A percentile compares a stretch with the other conserved stretches of the same genome.
Conservation (phyloP, 2,329 filamentous ascomycete species). For the Aspergillus brunneoviolaceus region DNA sequence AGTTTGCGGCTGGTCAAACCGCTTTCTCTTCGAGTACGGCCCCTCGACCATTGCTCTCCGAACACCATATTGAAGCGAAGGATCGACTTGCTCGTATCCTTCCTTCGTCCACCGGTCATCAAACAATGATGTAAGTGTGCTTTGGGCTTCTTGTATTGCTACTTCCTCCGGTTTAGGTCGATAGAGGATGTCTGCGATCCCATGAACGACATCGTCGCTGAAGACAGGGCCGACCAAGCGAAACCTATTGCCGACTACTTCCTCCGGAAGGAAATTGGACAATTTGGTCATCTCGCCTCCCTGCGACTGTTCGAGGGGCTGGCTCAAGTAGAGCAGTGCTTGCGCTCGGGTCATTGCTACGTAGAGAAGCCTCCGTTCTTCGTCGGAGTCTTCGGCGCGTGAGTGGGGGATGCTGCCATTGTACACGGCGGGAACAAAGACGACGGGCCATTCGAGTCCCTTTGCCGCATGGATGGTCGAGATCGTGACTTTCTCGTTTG, state of each 20-base stretch:
- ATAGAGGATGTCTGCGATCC: slow-evolving; percentile 69
- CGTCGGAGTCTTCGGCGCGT: slow-evolving; percentile 77
- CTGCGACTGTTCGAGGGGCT: slow-evolving; percentile 66
- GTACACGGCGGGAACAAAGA: slow-evolving; percentile 89
- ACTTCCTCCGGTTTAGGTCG: slow-evolving; percentile 60
- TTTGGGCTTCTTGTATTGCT: slow-evolving; percentile 52
- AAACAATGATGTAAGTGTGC: slow-evolving; percentile 49
- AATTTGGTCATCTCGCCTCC: slow-evolving; percentile 60
- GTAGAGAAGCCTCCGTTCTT: slow-evolving; percentile 86
- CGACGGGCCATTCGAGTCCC: slow-evolving; percentile 91
- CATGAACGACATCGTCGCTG: slow-evolving; percentile 59
- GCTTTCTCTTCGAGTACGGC: slow-evolving; percentile 29
- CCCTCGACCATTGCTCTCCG: slow-evolving; percentile 23
- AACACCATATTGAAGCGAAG: slow-evolving; percentile 40
- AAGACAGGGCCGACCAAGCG: slow-evolving; percentile 69
- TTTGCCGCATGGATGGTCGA: slow-evolving; percentile 97
- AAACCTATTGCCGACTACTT: slow-evolving; percentile 53
- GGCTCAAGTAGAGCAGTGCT: slow-evolving; percentile 80
- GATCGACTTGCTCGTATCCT: slow-evolving; percentile 50
- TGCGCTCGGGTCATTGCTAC: slow-evolving; percentile 97
- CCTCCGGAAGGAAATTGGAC: slow-evolving; percentile 68
- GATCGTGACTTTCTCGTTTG: slow-evolving; percentile 69
- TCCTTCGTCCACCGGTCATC: slow-evolving; percentile 69
- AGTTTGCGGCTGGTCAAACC: slow-evolving; percentile 25
- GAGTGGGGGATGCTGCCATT: slow-evolving; percentile 88